Percentiles rank a stretch among this genome's conserved stretches.
Evolutionary conservation across 768 basidiomycete genomes (phyloP).

Genomic region (Leccinum longicurvipes): DNA sequence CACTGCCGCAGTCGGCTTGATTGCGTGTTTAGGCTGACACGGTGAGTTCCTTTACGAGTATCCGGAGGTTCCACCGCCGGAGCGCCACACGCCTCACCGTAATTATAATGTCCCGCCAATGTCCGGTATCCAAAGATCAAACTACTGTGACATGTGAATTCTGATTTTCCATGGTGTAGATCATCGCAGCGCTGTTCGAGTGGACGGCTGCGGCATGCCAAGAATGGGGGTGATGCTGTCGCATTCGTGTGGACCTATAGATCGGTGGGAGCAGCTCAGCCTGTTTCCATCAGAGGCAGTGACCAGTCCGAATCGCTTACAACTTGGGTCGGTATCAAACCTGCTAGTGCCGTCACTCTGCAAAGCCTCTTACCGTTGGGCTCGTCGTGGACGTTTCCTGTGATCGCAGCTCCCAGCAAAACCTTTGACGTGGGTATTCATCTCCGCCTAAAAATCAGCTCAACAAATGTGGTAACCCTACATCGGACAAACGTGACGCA

Average conservation of each 20-base stretch:
- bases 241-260: neutral
- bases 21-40: neutral
- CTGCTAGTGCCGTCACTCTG: too few species aligned
- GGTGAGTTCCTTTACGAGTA: neutral
- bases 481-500: too few species aligned
- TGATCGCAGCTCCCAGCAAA: neutral
- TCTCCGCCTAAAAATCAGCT: neutral
- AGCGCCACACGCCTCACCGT: constrained; percentile 2
- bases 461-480: neutral
- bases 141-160: constrained; percentile 2
- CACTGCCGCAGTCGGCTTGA: neutral
- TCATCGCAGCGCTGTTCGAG: constrained; percentile 1
- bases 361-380: neutral
- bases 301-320: too few species aligned
- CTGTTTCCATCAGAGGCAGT: neutral
- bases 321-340: too few species aligned
- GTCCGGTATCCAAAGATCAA: constrained; percentile 2
- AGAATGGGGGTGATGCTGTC: neutral
- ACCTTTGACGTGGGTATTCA: neutral
- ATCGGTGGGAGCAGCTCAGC: neutral
- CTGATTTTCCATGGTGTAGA: constrained; percentile 12
- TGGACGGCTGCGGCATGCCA: neutral
- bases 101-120: constrained; percentile 5
- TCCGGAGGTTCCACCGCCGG: constrained; percentile 15
- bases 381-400: neutral